Evolutionary conservation across 2,329 filamentous ascomycete species (phyloP), one percentile per base, ranked within the genome.

Genomic region (Paecilomyces variotii): DNA sequence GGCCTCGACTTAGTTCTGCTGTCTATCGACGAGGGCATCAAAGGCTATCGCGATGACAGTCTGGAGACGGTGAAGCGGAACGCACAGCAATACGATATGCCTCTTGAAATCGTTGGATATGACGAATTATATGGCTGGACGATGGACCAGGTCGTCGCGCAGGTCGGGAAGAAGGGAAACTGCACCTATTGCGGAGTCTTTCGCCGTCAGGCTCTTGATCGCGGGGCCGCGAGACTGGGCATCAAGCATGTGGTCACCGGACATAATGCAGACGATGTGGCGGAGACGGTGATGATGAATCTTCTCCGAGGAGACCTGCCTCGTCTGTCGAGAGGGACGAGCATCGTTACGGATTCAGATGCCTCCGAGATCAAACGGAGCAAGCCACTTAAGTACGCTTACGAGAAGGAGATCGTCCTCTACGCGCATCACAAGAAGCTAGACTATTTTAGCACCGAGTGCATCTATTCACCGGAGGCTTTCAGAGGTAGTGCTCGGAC

Each of bases 101-200:
- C 89, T 0, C 78, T 99, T 54, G 90, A 91, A 66, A 96, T 99
- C 58, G 85, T 99, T 55, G 91, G 93, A 55, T 99, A 99, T 68
- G 88, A 87, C 57, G 89, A 97, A 68, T 80, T 99, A 9, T 99
- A 99, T 72, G 94, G 93, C 7, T 99, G 94, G 94, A 97, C 92
- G 0, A 99, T 99, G 94, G 94, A 99, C 70, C 91, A 97, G 70
- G 94, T 99, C 9, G 95, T 99, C 3, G 89, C 92, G 68, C 90
- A 93, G 54, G 89, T 99, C 55, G 94, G 94, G 12, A 97, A 97
- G 78, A 97, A 97, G 74, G 92, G 93, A 30, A 99, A 99, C 75
- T 99, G 94, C 81, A 99, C 95, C 30, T 99, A 99, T 70, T 99
- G 94, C 69, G 94, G 94, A 12, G 94, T 99, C 19, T 99, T 99